Evolutionary conservation across 345 rosid species (phyloP).

Genomic region (Excoecaria cochinchinensis): DNA sequence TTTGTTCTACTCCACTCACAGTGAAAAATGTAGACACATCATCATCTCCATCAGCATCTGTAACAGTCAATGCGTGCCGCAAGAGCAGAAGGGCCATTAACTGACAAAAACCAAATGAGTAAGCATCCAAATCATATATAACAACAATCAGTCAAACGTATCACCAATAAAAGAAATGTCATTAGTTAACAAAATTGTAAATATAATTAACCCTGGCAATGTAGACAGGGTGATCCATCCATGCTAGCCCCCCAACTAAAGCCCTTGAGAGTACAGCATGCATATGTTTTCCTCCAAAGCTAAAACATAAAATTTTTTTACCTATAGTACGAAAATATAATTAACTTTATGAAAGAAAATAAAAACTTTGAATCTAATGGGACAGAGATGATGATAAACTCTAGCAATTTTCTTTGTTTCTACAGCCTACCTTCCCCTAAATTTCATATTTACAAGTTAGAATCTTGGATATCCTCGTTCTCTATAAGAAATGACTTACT

Average conservation of each 20-base stretch:
- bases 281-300: neutral
- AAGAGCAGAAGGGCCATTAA: constrained; percentile 80
- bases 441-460: neutral
- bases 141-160: neutral
- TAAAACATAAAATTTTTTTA: neutral
- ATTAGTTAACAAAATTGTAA: constrained; percentile 1
- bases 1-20: constrained; percentile 42
- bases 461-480: neutral
- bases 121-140: constrained; percentile 9
- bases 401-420: neutral
- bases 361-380: neutral
- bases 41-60: constrained; percentile 65
- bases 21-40: constrained; percentile 70
- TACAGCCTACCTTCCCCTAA: neutral
- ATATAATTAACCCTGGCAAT: neutral
- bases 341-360: neutral
- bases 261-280: neutral
- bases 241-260: neutral
- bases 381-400: neutral
- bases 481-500: neutral
- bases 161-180: constrained; percentile 2
- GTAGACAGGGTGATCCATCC: neutral
- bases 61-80: constrained; percentile 68
- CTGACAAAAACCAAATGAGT: constrained; percentile 30
- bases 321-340: neutral